phyloP scores from a whole-genome alignment of 768 basidiomycete genomes.

The Mycena venus region DNA sequence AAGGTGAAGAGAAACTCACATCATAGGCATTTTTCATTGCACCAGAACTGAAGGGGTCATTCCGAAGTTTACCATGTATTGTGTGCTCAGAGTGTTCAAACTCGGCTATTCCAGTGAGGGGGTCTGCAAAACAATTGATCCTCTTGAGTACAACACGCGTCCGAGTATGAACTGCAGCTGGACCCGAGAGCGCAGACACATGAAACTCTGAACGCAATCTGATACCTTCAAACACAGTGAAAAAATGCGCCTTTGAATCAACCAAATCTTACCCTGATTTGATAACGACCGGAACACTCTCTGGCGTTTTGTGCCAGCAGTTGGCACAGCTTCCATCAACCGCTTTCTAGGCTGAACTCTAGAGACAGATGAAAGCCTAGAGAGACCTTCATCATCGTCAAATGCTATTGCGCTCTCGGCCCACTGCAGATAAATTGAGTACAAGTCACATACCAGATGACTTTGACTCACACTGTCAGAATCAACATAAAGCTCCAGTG shows the following conservation, averaged over 20 bases:
- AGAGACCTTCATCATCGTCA: not conserved
- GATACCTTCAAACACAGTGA: not conserved
- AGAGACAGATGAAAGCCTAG: not conserved
- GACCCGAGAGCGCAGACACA: not conserved
- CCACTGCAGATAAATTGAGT: not conserved
- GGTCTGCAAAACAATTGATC: not conserved
- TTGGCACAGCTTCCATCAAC: not conserved
- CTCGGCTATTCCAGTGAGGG: not conserved
- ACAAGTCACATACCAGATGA: not conserved
- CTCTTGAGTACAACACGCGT: not conserved
- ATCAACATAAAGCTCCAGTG: not conserved
- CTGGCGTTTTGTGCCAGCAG: not conserved
- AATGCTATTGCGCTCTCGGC: not conserved
- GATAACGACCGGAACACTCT: not conserved
- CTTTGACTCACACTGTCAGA: not conserved
- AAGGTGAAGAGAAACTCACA: no score
- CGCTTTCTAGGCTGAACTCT: not conserved
- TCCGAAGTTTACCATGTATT: not conserved
- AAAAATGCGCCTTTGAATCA: not conserved
- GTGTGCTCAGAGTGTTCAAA: not conserved
- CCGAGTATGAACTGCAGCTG: not conserved
- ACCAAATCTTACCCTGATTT: not conserved
- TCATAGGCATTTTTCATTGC: constrained; percentile 3
- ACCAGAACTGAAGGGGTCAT: not conserved
- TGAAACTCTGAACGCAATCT: not conserved